A percentile compares a stretch with the other conserved stretches of the same genome.
phyloP scores from a whole-genome alignment of 495 filamentous ascomycete species.

The Trichoderma gamsii region DNA sequence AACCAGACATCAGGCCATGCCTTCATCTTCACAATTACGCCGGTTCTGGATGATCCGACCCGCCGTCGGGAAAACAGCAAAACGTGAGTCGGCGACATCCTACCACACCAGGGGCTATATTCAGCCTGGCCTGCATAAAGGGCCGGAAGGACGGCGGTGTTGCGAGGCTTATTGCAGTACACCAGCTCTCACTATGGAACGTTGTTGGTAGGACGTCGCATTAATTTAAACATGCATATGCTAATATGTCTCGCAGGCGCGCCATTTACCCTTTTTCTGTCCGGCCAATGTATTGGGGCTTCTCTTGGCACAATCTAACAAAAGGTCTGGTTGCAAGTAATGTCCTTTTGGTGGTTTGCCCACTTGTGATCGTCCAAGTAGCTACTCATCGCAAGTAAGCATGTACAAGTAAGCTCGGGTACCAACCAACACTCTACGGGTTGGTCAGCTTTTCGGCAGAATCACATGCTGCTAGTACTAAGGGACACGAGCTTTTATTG shows the following conservation, averaged over 20 bases:
- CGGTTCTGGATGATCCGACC: background rate
- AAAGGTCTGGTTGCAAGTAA: too few species aligned
- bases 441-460: background rate
- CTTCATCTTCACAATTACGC: background rate
- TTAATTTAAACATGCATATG: background rate
- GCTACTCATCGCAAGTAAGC: background rate
- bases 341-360: too few species aligned
- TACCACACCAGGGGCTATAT: background rate
- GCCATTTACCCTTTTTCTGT: background rate
- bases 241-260: background rate
- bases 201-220: background rate
- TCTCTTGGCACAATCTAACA: too few species aligned
- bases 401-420: background rate
- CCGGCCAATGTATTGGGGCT: too few species aligned
- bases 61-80: background rate
- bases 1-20: background rate
- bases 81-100: background rate
- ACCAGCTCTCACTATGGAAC: background rate
- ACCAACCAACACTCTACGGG: background rate
- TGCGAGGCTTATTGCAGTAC: background rate
- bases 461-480: slow-evolving; percentile 2
- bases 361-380: background rate
- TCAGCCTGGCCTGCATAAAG: background rate
- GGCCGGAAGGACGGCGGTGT: background rate
- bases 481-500: background rate